A percentile compares a stretch with the other conserved stretches of the same genome.
Evolutionary conservation across 192 early-diverging fungal genomes (phyloP).

Genomic region (Backusella psychrophila): DNA sequence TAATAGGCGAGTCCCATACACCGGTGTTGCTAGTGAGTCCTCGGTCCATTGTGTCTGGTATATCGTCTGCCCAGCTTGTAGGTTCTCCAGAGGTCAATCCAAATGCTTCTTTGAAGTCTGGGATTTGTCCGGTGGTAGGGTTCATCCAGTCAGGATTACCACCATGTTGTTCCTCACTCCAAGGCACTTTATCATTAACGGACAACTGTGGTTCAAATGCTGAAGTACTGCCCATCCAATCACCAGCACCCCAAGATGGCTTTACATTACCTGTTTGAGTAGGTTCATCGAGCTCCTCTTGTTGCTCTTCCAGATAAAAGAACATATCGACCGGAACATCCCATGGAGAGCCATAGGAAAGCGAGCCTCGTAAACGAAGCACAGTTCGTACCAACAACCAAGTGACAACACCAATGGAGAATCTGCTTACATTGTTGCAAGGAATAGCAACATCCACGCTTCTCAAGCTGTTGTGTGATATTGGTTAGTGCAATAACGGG

Average conservation of each 20-base stretch:
- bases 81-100: neutral
- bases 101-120: neutral
- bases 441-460: conserved; percentile 2
- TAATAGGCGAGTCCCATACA: neutral
- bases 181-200: neutral
- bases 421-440: neutral
- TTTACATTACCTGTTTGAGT: neutral
- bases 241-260: neutral
- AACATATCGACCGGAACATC: neutral
- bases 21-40: neutral
- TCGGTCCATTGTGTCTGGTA: neutral
- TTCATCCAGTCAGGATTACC: neutral
- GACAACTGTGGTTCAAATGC: neutral
- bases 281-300: neutral
- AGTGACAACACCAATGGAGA: neutral
- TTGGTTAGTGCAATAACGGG: neutral
- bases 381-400: neutral
- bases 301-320: neutral
- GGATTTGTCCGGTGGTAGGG: neutral
- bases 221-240: neutral
- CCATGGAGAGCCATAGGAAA: neutral
- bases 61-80: neutral
- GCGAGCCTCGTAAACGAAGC: neutral
- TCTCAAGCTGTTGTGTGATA: neutral
- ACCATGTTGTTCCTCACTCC: neutral